Conservation (phyloP, 1,139 yeast species). For the Blastobotrys arbuscula region DNA sequence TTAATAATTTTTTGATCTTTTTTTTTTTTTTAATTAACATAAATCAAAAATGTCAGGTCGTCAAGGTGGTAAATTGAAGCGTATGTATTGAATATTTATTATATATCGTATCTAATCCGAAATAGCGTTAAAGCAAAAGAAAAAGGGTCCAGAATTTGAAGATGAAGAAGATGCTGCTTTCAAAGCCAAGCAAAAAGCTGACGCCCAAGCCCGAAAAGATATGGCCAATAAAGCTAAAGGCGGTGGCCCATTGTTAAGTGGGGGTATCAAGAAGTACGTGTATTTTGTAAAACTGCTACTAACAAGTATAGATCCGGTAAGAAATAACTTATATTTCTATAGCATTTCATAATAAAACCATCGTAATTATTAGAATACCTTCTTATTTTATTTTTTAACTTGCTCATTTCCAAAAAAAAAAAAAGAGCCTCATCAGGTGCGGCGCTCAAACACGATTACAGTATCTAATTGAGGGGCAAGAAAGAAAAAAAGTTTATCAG, state of each 20-base stretch:
- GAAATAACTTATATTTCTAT: conserved; percentile 6
- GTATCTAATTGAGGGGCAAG: too few species aligned
- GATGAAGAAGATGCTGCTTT: conserved; percentile 88
- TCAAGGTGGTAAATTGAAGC: conserved; percentile 42
- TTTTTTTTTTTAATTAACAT: too few species aligned
- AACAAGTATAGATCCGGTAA: conserved; percentile 7
- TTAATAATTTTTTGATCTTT: too few species aligned
- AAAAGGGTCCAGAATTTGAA: conserved; percentile 61
- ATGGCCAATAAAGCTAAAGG: conserved; percentile 81
- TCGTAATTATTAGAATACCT: background rate
- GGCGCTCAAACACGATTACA: background rate
- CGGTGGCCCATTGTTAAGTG: conserved; percentile 88
- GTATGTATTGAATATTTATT: conserved; percentile 29
- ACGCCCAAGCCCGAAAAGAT: conserved; percentile 86
- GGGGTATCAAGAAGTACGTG: conserved; percentile 82
- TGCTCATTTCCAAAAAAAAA: background rate
- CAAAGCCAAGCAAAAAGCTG: conserved; percentile 92
- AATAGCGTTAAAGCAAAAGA: conserved; percentile 41
- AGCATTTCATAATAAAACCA: background rate
- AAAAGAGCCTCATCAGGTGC: background rate
- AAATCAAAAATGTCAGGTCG: conserved; percentile 44
- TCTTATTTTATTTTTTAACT: background rate
- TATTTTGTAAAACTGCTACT: background rate
- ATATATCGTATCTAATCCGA: background rate
- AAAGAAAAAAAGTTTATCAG: background rate